These are phyloP conservation scores for Tetrahymena borealis DNA, from an alignment of 73 alveolate species.

Conservation along the genomic window DNA sequence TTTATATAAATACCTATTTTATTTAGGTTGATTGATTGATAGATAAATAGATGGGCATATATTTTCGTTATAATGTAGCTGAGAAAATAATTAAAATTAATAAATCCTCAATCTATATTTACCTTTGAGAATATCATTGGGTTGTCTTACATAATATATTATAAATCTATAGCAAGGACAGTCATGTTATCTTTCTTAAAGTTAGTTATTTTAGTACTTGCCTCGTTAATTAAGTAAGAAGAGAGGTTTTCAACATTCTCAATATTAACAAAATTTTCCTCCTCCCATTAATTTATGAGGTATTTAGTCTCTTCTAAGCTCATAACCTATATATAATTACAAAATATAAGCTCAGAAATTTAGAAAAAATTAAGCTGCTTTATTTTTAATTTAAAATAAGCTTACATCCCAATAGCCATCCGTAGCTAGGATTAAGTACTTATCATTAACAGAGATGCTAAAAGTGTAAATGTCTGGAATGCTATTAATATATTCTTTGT, in stretches of 20 bases:
- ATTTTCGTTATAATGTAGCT: too few species aligned
- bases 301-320: neutral
- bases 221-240: slow-evolving; percentile 1
- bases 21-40: too few species aligned
- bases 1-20: too few species aligned
- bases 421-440: slow-evolving; percentile 20
- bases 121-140: neutral
- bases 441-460: neutral
- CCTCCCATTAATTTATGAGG: slow-evolving; percentile 1
- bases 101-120: neutral
- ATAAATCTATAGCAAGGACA: slow-evolving; percentile 6
- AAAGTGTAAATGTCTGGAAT: slow-evolving; percentile 24
- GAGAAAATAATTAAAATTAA: neutral
- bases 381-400: too few species aligned
- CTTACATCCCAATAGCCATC: slow-evolving; percentile 45
- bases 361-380: too few species aligned
- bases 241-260: slow-evolving; percentile 6
- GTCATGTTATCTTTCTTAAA: slow-evolving; percentile 38
- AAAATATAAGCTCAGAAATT: too few species aligned
- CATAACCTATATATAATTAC: neutral
- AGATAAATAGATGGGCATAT: too few species aligned
- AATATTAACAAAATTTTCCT: neutral
- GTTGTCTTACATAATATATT: neutral
- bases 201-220: slow-evolving; percentile 7
- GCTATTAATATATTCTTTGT: neutral